phyloP scores from a whole-genome alignment of 176 grass and related monocot genomes.

The Elaeis guineensis region DNA sequence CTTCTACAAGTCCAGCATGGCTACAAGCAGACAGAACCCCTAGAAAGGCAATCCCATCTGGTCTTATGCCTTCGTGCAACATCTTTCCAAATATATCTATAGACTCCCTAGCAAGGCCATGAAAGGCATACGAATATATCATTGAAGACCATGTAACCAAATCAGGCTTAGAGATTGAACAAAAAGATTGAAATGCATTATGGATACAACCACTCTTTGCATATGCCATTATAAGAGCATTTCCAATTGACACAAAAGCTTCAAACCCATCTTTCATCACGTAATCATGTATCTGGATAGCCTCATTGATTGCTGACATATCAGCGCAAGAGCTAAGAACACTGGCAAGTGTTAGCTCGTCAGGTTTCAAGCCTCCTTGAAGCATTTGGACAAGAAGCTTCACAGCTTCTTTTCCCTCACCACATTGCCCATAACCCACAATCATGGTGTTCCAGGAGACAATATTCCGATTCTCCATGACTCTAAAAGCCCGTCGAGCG shows the following conservation, averaged over 20 bases:
- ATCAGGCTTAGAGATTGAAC: conserved; percentile 32
- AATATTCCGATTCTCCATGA: conserved; percentile 36
- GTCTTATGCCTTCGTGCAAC: conserved; percentile 32
- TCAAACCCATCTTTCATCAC: conserved; percentile 32
- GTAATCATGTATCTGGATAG: conserved; percentile 40
- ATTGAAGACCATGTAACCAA: conserved; percentile 70
- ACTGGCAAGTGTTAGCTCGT: conserved; percentile 65
- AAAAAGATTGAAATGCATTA: conserved; percentile 34
- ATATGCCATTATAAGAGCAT: conserved; percentile 66
- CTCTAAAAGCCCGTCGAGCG: conserved; percentile 46
- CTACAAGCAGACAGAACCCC: conserved; percentile 67
- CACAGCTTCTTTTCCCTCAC: conserved; percentile 42
- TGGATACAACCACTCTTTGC: conserved; percentile 55
- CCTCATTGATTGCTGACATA: conserved; percentile 42
- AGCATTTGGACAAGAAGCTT: conserved; percentile 47
- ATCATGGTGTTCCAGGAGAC: conserved; percentile 74
- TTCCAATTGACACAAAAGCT: conserved; percentile 44
- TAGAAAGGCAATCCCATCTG: conserved; percentile 53
- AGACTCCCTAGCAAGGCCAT: conserved; percentile 35
- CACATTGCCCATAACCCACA: conserved; percentile 47
- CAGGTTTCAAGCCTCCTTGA: conserved; percentile 31
- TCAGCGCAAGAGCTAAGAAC: conserved; percentile 65
- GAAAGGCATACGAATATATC: conserved; percentile 51
- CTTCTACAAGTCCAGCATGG: conserved; percentile 60
- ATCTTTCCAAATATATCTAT: conserved; percentile 54